Evolutionary conservation across 2,329 filamentous ascomycete genomes (phyloP).

Genomic region (Paraphoma chrysanthemicola): DNA sequence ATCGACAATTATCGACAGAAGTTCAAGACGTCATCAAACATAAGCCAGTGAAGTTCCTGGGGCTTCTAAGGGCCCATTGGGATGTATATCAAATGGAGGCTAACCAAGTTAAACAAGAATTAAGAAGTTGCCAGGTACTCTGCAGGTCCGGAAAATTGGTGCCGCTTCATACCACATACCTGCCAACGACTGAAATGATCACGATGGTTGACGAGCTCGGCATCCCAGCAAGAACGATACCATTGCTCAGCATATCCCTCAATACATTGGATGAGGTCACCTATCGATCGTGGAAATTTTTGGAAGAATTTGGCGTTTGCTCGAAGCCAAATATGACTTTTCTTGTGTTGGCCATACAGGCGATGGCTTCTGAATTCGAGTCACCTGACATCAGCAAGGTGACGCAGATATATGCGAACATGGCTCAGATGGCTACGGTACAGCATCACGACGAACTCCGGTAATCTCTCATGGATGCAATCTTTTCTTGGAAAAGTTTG

Average conservation of each 20-base stretch:
- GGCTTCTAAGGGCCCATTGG: conserved; percentile 23
- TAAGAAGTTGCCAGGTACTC: conserved; percentile 6
- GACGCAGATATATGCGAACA: conserved; percentile 1
- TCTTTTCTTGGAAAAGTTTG: no score
- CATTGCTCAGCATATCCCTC: conserved; percentile 8
- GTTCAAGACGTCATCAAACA: conserved; percentile 5
- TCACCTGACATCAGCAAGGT: background rate
- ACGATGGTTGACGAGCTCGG: background rate
- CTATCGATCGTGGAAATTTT: conserved; percentile 17
- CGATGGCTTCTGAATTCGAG: background rate
- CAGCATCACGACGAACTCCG: background rate
- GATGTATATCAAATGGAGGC: conserved; percentile 8
- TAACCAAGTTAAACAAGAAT: background rate
- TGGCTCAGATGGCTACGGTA: conserved; percentile 8
- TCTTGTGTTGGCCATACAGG: conserved; percentile 7
- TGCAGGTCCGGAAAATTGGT: conserved; percentile 1
- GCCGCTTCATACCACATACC: conserved; percentile 7
- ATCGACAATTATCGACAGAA: conserved; percentile 7
- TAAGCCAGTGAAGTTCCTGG: conserved; percentile 12
- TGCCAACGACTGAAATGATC: conserved; percentile 13
- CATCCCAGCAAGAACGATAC: background rate
- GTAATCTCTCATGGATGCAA: no score
- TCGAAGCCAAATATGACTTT: conserved; percentile 15
- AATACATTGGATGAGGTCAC: conserved; percentile 1
- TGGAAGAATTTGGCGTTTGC: conserved; percentile 18